Conservation (phyloP, 768 basidiomycete genomes). For the Russula brevipes region DNA sequence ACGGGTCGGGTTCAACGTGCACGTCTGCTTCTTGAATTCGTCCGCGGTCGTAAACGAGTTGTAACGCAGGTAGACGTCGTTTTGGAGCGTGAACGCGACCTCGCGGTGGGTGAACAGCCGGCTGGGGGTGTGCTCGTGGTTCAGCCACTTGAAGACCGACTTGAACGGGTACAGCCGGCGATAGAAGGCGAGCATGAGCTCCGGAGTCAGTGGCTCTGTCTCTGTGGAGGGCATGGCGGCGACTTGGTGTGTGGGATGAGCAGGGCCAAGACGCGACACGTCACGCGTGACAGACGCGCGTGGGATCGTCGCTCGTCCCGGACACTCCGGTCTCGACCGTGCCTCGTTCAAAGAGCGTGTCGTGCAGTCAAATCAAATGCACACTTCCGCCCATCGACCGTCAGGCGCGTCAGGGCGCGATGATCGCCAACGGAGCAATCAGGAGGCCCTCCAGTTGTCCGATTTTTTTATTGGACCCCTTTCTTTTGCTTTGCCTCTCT, state of each 20-base stretch:
- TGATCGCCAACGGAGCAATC: background rate
- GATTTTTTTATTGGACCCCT: background rate
- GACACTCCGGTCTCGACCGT: background rate
- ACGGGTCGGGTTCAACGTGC: slow-evolving; percentile 79
- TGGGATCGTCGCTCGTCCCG: slow-evolving; percentile 4
- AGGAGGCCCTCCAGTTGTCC: background rate
- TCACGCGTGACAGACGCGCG: slow-evolving; percentile 20
- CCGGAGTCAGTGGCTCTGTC: slow-evolving; percentile 38
- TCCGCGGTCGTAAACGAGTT: slow-evolving; percentile 82
- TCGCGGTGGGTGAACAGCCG: slow-evolving; percentile 90
- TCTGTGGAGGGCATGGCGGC: slow-evolving; percentile 23
- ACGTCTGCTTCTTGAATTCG: slow-evolving; percentile 88
- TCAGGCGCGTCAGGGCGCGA: slow-evolving; percentile 1
- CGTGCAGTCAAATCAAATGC: too few species aligned
- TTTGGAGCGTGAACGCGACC: slow-evolving; percentile 88
- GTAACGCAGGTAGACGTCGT: slow-evolving; percentile 92
- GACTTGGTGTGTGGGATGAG: background rate
- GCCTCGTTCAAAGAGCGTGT: background rate
- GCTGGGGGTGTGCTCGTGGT: slow-evolving; percentile 77
- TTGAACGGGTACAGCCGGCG: slow-evolving; percentile 91
- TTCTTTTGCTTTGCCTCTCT: background rate
- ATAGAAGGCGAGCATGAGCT: slow-evolving; percentile 78
- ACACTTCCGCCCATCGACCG: background rate
- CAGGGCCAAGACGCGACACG: slow-evolving; percentile 8
- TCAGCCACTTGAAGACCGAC: slow-evolving; percentile 90